Base-by-base conservation (phyloP, 148 eudicot species). In the Rhododendron molle region DNA sequence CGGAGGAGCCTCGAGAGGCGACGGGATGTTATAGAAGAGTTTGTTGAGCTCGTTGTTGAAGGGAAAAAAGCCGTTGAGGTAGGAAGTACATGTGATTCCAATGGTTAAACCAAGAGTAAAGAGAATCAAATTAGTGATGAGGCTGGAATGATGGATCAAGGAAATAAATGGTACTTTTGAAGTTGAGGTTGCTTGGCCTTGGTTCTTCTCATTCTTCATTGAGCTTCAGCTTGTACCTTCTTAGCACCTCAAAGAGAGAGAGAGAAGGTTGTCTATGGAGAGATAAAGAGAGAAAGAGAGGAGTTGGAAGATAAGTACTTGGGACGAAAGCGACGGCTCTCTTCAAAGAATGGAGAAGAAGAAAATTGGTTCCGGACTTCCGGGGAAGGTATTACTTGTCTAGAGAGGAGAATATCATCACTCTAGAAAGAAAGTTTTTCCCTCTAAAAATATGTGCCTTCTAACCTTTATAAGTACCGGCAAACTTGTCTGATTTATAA, bases 31-130 rank as follows among this genome's bases (percentile, higher is more conserved):
- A 4, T 26, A 0, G 28, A 84, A 28, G 81, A 87, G 40, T 16
- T 83, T 83, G 15, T 87, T 60, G 74, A 77, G 76, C 8, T 56
- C 26, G 13, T 67, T 83, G 36, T 76, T 50, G 15, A 74, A 28
- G 3, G 89, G 77, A 4, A 72, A 16, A 7, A 72, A 13, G 32
- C 58, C 76, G 32, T 67, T 78, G 71, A 84, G 81, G 72, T 84
- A 86, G 26, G 83, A 87, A 44, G 82, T 90, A 16, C 89, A 58
- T 3, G 91, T 73, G 28, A 87, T 88, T 60, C 92, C 93, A 28
- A 93, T 81, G 44, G 87, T 84, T 44, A 93, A 47, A 10, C 93
- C 94, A 67, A 86, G 89, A 36, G 84, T 84, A 34, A 93, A 92
- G 13, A 90, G 82, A 46, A 93, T 88, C 3, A 92, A 84, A 79